phyloP scores from a whole-genome alignment of 768 basidiomycete species.

The Collybiopsis confluens region DNA sequence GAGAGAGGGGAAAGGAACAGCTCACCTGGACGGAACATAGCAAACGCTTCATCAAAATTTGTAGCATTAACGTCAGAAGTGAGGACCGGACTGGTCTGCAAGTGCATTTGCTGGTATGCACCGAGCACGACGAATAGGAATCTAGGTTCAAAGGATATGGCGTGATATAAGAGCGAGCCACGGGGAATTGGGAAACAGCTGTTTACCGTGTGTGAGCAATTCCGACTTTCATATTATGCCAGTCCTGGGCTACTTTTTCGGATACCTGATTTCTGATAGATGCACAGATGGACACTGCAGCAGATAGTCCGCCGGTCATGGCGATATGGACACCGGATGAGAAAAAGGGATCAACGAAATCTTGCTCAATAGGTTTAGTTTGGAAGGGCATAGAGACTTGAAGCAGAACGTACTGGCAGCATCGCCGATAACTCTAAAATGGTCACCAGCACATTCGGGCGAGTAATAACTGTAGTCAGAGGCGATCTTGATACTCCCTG shows the following conservation, averaged over 20 bases:
- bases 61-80: constrained; percentile 36
- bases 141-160: constrained; percentile 16
- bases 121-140: constrained; percentile 34
- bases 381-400: too few species aligned
- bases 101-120: constrained; percentile 38
- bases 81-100: constrained; percentile 32
- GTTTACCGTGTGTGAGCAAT: constrained; percentile 30
- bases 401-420: constrained; percentile 27
- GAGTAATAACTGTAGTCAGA: too few species aligned
- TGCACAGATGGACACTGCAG: constrained; percentile 32
- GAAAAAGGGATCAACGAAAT: constrained; percentile 45
- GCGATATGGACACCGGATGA: constrained; percentile 41
- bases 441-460: too few species aligned
- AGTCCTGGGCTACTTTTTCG: constrained; percentile 25
- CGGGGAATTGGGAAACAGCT: too few species aligned
- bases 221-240: constrained; percentile 31
- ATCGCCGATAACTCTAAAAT: constrained; percentile 36
- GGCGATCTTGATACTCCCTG: too few species aligned
- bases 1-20: too few species aligned
- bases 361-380: constrained; percentile 16
- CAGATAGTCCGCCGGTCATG: constrained; percentile 31
- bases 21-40: constrained; percentile 36
- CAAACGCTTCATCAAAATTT: constrained; percentile 39
- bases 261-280: constrained; percentile 25
- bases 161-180: too few species aligned